Conservation (phyloP, 805 yeast genomes). For the Yamadazyma akitaensis region DNA sequence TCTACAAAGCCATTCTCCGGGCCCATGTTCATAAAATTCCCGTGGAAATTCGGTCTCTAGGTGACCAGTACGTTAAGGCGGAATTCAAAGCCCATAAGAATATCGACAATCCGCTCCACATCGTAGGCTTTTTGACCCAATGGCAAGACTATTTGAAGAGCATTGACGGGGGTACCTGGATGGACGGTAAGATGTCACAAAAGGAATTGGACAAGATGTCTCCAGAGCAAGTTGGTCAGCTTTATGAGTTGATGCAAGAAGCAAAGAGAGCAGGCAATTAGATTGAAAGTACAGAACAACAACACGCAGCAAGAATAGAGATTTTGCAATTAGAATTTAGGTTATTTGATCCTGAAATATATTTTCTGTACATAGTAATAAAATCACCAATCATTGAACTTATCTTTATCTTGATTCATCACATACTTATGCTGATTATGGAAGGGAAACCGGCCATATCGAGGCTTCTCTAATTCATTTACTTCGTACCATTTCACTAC, state of each 20-base stretch:
- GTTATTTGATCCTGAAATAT: background rate
- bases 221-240: conserved; percentile 85
- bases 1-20: conserved; percentile 77
- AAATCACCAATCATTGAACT: conserved; percentile 8
- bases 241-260: conserved; percentile 75
- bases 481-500: conserved; percentile 44
- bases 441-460: conserved; percentile 7
- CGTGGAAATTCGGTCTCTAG: conserved; percentile 66
- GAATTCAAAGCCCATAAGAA: conserved; percentile 84
- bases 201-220: conserved; percentile 76
- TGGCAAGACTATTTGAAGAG: conserved; percentile 84
- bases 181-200: conserved; percentile 49
- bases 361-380: background rate
- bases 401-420: conserved; percentile 10
- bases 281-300: background rate
- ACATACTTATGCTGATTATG: conserved; percentile 12
- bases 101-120: conserved; percentile 86
- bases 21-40: conserved; percentile 72
- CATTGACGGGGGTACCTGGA: conserved; percentile 48
- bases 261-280: conserved; percentile 38
- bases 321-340: background rate
- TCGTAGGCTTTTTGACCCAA: conserved; percentile 86
- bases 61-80: conserved; percentile 83
- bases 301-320: background rate
- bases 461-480: conserved; percentile 12